Evolutionary conservation across 2,329 filamentous ascomycete genomes (phyloP).

Genomic region (Talaromyces sp.): DNA sequence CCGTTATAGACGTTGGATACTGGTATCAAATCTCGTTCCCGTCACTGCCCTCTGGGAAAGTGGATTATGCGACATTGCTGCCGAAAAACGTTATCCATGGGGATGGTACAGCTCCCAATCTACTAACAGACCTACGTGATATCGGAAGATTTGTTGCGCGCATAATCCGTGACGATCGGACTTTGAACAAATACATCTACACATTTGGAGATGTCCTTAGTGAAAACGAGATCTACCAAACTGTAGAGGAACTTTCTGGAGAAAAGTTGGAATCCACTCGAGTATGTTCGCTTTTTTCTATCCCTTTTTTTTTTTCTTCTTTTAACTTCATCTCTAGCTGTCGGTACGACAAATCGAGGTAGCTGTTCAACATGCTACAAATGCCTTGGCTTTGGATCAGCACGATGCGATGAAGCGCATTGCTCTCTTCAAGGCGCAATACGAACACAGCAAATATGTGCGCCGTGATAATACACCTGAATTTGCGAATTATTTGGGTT

Average conservation of each 20-base stretch:
- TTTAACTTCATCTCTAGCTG: not conserved
- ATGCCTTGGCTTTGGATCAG: not conserved
- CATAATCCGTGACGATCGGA: constrained; percentile 4
- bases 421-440: constrained; percentile 30
- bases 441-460: constrained; percentile 43
- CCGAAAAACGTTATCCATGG: not conserved
- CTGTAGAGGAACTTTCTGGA: constrained; percentile 23
- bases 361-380: not conserved
- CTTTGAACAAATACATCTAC: constrained; percentile 5
- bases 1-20: constrained; percentile 55
- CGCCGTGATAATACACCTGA: constrained; percentile 53
- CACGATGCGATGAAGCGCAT: not conserved
- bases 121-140: constrained; percentile 4
- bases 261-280: constrained; percentile 14
- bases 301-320: not conserved
- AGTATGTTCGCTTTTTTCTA: not conserved
- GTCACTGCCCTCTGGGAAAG: constrained; percentile 13
- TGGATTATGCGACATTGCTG: not conserved
- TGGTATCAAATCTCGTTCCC: constrained; percentile 52
- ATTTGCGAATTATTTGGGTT: constrained; percentile 54
- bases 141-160: constrained; percentile 1
- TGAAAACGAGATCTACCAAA: not conserved
- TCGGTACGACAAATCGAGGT: not conserved
- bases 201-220: not conserved
- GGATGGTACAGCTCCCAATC: not conserved